phyloP scores from a whole-genome alignment of 1,284 basidiomycete species.

The Ceratobasidium sp. region DNA sequence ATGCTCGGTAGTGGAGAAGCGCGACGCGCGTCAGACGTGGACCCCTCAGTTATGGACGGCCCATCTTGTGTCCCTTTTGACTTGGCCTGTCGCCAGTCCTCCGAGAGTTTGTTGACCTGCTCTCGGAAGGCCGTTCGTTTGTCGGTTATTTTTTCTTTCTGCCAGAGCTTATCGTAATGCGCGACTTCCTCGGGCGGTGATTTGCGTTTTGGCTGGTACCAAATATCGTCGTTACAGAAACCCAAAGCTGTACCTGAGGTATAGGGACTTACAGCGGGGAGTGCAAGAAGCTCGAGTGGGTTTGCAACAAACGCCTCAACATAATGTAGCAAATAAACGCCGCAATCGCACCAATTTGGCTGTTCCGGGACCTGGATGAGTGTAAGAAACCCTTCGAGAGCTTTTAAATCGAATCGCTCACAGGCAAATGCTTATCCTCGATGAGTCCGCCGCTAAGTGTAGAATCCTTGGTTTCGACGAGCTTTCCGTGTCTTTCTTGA shows the following conservation, averaged over 20 bases:
- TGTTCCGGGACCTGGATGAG: constrained; percentile 57
- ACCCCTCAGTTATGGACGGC: neutral
- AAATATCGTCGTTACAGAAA: neutral
- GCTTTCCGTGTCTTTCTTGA: no score
- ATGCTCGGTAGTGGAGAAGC: neutral
- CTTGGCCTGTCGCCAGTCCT: constrained; percentile 32
- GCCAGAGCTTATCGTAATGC: constrained; percentile 38
- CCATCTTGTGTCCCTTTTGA: neutral
- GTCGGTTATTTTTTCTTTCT: constrained; percentile 22
- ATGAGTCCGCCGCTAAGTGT: constrained; percentile 62
- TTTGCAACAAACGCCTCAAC: constrained; percentile 53
- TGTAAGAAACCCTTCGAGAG: constrained; percentile 20
- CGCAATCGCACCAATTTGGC: constrained; percentile 62
- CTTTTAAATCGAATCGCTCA: constrained; percentile 1
- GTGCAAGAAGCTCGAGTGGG: constrained; percentile 51
- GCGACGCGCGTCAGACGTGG: neutral
- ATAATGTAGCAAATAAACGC: constrained; percentile 59
- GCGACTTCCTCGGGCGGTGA: constrained; percentile 5
- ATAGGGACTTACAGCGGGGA: constrained; percentile 52
- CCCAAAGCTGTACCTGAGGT: constrained; percentile 19
- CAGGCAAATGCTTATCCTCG: constrained; percentile 36
- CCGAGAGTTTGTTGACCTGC: constrained; percentile 32
- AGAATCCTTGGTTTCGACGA: constrained; percentile 49
- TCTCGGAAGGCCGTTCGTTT: constrained; percentile 42
- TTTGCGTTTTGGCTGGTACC: constrained; percentile 30